These are phyloP conservation scores for Clavispora asparagi DNA, from an alignment of 805 yeast species.

Conservation along the genomic window DNA sequence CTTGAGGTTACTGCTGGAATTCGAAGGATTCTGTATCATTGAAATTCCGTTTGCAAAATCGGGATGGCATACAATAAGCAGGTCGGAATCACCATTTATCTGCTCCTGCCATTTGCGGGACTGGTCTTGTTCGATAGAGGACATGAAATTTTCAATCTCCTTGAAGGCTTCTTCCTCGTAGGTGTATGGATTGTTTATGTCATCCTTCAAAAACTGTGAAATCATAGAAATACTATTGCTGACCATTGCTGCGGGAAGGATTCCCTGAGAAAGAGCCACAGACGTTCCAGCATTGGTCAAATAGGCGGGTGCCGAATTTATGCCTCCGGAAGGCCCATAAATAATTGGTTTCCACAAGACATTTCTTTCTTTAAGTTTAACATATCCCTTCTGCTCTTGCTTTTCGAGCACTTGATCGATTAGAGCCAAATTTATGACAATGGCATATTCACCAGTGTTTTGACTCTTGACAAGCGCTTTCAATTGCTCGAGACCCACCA, in stretches of 20 bases:
- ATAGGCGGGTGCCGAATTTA: slow-evolving; percentile 49
- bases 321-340: slow-evolving; percentile 84
- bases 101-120: neutral
- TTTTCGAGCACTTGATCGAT: slow-evolving; percentile 39
- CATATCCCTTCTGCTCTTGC: slow-evolving; percentile 54
- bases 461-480: slow-evolving; percentile 52
- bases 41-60: slow-evolving; percentile 8
- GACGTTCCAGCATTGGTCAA: slow-evolving; percentile 22
- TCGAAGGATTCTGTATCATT: neutral
- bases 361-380: slow-evolving; percentile 44
- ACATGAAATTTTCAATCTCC: slow-evolving; percentile 31
- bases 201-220: slow-evolving; percentile 60
- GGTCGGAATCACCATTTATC: neutral
- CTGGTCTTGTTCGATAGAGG: neutral
- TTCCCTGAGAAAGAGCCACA: slow-evolving; percentile 1
- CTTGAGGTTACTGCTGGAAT: slow-evolving; percentile 3
- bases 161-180: slow-evolving; percentile 53
- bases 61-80: slow-evolving; percentile 10
- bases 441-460: slow-evolving; percentile 42
- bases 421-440: slow-evolving; percentile 43
- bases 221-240: slow-evolving; percentile 53
- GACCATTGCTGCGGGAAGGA: slow-evolving; percentile 11
- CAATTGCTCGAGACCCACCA: slow-evolving; percentile 79
- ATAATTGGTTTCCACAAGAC: slow-evolving; percentile 79
- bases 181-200: slow-evolving; percentile 56